Evolutionary conservation across 352 stramenopile species (phyloP), one percentile per base, ranked within the genome.

Genomic region (Labyrinthula sp.): DNA sequence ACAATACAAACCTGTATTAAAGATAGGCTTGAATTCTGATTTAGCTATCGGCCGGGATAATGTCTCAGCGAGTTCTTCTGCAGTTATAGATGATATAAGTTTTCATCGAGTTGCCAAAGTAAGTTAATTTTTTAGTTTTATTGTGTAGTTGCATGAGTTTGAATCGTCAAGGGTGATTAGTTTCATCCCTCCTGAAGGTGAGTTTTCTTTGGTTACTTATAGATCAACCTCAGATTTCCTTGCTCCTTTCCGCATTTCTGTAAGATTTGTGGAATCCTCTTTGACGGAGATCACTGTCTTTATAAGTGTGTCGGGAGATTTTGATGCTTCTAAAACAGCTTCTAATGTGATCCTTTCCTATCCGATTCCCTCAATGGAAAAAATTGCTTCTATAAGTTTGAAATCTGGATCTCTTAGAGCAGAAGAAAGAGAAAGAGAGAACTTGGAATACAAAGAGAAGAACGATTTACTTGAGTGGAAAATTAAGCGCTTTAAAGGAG

Each of bases 21-120:
- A 79, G 3, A 61, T 95, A 2, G 83, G 86, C 24, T 69, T 97
- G 22, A 95, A 95, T 61, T 80, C 94, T 63, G 84, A 95, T 66
- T 61, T 95, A 18, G 68, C 89, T n/a, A 82, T 95, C 57, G 85
- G 85, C 17, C 82, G 71, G 17, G 72, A 66, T 0, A 23, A 26
- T 49, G 25, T 52, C 45, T n/a, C 54, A 41, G 18, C 40, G 40
- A 18, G 17, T 33, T 93, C 93, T 57, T 77, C 75, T 48, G 68
- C 82, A 14, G 77, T 93, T 10, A 73, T 89, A 46, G 85, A 97
- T 60, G 89, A 97, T 57, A 93, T 84, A 56, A 95, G 94, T 64
- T 96, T 97, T 64, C 85, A 97, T 68, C 83, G 96, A 61, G 95
- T n/a, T n/a, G n/a, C n/a, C n/a, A n/a, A n/a, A n/a, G n/a, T n/a